phyloP scores from a whole-genome alignment of 2,329 filamentous ascomycete species.

The Botrytis fabae region DNA sequence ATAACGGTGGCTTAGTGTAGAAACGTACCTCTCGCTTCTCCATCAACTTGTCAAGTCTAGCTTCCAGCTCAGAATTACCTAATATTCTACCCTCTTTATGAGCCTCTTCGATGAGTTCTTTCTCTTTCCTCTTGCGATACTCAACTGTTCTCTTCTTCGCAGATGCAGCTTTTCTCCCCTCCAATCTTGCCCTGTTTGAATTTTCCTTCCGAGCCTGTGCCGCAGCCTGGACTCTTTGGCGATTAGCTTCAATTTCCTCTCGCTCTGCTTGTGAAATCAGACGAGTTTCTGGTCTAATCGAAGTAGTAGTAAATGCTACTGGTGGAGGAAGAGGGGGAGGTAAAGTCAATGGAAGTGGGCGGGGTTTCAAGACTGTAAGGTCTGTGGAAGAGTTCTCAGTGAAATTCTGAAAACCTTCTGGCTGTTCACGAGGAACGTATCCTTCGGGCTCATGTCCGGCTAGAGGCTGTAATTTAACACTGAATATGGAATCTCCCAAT shows the following conservation, averaged over 20 bases:
- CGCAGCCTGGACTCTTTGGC: neutral
- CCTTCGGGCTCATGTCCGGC: neutral
- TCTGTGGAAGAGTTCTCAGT: neutral
- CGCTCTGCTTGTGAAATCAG: slow-evolving; percentile 18
- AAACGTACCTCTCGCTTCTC: slow-evolving; percentile 24
- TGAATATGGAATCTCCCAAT: neutral
- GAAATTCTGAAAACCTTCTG: accelerated
- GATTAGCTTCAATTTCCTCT: neutral
- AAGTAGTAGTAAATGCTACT: neutral
- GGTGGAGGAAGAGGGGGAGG: neutral
- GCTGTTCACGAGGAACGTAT: neutral
- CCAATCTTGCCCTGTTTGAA: neutral
- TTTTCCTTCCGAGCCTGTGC: neutral
- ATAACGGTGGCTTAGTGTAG: too few species aligned
- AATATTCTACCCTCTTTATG: slow-evolving; percentile 4
- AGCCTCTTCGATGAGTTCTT: neutral
- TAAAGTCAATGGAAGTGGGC: neutral
- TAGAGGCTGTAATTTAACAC: neutral
- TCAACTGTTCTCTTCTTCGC: slow-evolving; percentile 1
- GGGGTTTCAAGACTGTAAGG: neutral
- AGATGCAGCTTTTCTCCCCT: neutral
- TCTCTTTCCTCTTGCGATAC: neutral
- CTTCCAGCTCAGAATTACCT: slow-evolving; percentile 6
- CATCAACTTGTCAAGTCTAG: slow-evolving; percentile 12
- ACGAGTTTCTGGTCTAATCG: neutral